A percentile compares a stretch with the other conserved stretches of the same genome.
These are phyloP conservation scores for Entomortierella lignicola DNA, from an alignment of 192 early-diverging fungal genomes.

Conservation along the genomic window DNA sequence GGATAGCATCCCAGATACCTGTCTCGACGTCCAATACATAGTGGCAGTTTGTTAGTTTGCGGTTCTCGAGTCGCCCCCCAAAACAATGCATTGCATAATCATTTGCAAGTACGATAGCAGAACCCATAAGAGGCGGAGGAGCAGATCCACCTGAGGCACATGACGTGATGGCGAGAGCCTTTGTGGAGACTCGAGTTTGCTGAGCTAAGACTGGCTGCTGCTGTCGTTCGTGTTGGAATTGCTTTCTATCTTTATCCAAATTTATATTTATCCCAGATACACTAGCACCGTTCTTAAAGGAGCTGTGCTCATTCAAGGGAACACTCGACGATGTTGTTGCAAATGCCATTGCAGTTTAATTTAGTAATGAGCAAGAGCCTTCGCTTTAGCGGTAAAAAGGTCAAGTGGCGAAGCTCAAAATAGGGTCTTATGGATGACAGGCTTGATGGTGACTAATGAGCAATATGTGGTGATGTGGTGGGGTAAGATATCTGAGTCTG, in stretches of 20 bases:
- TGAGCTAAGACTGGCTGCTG: neutral
- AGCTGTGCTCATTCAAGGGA: neutral
- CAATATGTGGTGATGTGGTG: no score
- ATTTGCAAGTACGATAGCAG: constrained; percentile 42
- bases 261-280: neutral
- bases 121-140: constrained; percentile 46
- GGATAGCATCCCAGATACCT: constrained; percentile 25
- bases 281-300: neutral
- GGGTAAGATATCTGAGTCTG: no score
- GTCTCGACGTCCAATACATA: constrained; percentile 44
- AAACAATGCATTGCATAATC: constrained; percentile 35
- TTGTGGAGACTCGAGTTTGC: constrained; percentile 27
- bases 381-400: neutral
- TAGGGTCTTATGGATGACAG: no score
- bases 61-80: constrained; percentile 40
- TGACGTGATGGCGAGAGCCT: constrained; percentile 40
- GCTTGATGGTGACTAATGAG: no score
- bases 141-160: constrained; percentile 25
- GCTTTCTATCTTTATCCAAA: neutral
- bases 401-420: no score
- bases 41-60: constrained; percentile 41
- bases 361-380: neutral
- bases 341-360: neutral
- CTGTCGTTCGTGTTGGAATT: neutral
- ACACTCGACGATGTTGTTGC: neutral